Base-by-base conservation (phyloP, 176 grass and related monocot genomes). In the Juncus inflexus region DNA sequence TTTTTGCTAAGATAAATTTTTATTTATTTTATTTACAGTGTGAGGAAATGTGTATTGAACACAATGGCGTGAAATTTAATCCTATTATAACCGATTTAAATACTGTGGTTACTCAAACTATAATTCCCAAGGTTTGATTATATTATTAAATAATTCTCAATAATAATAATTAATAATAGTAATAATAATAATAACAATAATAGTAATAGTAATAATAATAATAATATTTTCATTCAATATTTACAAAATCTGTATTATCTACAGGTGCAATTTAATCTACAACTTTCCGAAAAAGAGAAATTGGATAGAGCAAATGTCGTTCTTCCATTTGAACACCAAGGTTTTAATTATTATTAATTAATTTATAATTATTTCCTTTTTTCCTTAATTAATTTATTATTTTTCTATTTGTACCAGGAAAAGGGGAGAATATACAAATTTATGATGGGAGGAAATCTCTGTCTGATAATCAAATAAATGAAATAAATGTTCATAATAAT, bases 311-410 rank as follows among this genome's bases (percentile, higher is more conserved):
- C 84, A 74, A 97, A 89, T 69, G 94, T 91, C 42, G 63, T 91
- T 81, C 94, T 97, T 69, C 94, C 94, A 74, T 97, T 86, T 64
- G 88, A 91, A 76, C 94, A 97, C 79, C 94, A 91, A 89, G 94
- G 88, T 97, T 64, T 11, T n/a, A 71, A 59, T 42, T 59, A 9
- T 57, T 35, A 41, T 3, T 7, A 43, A 2, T 58, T 28, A 13
- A 13, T 12, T 55, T 42, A 11, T 42, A 69, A 12, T 53, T 53
- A 52, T 38, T 63, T 63, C 9, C 14, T 63, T 63, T 12, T 63
- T 3, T 19, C 37, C 14, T 36, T 4, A 39, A 12, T 36, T 28
- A 65, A 65, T 65, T 12, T 42, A 8, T 40, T 65, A 40, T 3
- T 38, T 65, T 42, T 57, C 68, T 61, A 2, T 61, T 66, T 66